Percentiles rank a stretch among this genome's conserved stretches.
These are phyloP conservation scores for Helotiales sp. DNA, from an alignment of 2,329 filamentous ascomycete species.

Conservation along the genomic window DNA sequence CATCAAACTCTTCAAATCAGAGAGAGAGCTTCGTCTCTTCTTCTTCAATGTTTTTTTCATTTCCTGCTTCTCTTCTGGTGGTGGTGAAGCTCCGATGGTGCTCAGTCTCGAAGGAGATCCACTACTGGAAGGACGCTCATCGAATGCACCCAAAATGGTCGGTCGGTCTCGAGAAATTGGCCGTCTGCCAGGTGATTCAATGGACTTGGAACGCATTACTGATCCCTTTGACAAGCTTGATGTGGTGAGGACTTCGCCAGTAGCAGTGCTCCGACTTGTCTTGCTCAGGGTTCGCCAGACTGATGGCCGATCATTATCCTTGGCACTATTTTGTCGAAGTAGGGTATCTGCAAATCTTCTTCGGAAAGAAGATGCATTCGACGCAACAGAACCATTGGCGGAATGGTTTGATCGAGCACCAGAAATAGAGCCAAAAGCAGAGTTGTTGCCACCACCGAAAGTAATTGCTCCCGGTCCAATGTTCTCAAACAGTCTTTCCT, in stretches of 20 bases:
- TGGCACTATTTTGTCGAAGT: slow-evolving; percentile 79
- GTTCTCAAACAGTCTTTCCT: slow-evolving; percentile 84
- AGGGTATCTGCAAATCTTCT: slow-evolving; percentile 82
- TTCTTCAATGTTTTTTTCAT: slow-evolving; percentile 59
- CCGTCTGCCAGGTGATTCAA: slow-evolving; percentile 66
- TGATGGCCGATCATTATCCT: slow-evolving; percentile 72
- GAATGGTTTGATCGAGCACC: slow-evolving; percentile 38
- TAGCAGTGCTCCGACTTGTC: slow-evolving; percentile 65
- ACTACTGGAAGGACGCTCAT: slow-evolving; percentile 65
- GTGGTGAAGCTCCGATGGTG: slow-evolving; percentile 42
- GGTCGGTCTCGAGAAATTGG: slow-evolving; percentile 65
- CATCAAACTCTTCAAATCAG: slow-evolving; percentile 78
- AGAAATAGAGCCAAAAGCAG: slow-evolving; percentile 37
- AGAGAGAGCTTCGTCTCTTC: slow-evolving; percentile 90
- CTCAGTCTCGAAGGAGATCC: slow-evolving; percentile 43
- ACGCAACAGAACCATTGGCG: slow-evolving; percentile 73
- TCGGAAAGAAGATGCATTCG: slow-evolving; percentile 84
- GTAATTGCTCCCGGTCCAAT: slow-evolving; percentile 43
- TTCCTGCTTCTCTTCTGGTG: slow-evolving; percentile 50
- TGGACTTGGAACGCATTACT: slow-evolving; percentile 74
- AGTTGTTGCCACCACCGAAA: slow-evolving; percentile 28
- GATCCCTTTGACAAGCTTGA: slow-evolving; percentile 70
- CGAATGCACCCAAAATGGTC: slow-evolving; percentile 65
- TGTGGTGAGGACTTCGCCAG: slow-evolving; percentile 55
- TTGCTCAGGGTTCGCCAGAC: slow-evolving; percentile 92